Percentiles rank a stretch among this genome's conserved stretches.
phyloP scores from a whole-genome alignment of 2,329 filamentous ascomycete species.

The Hymenoscyphus fructigenus region DNA sequence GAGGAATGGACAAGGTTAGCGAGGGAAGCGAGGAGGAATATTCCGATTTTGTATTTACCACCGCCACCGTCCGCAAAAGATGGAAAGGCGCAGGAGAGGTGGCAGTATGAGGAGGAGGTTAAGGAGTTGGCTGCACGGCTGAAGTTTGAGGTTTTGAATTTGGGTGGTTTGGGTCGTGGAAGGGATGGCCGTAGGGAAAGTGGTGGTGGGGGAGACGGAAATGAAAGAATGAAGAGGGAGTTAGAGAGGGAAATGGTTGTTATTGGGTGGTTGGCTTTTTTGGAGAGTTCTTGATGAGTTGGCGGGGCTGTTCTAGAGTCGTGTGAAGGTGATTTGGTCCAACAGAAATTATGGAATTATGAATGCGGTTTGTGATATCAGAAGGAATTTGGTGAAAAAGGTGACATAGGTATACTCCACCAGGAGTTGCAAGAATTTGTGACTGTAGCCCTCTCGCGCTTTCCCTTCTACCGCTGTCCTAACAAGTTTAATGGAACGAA shows the following conservation, averaged over 20 bases:
- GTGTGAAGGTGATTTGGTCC: background rate
- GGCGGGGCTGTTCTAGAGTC: background rate
- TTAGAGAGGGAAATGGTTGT: conserved; percentile 43
- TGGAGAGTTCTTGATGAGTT: conserved; percentile 32
- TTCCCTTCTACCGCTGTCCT: too few species aligned
- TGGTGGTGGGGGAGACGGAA: conserved; percentile 40
- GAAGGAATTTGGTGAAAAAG: too few species aligned
- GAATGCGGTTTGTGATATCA: too few species aligned
- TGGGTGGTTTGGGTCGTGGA: conserved; percentile 45
- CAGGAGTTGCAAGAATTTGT: too few species aligned
- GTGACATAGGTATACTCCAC: too few species aligned
- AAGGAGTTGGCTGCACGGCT: conserved; percentile 35
- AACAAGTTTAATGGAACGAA: too few species aligned
- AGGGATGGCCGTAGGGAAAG: too few species aligned
- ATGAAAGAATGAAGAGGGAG: conserved; percentile 39
- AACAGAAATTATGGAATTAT: too few species aligned
- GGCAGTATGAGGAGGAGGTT: conserved; percentile 41
- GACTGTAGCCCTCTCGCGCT: too few species aligned
- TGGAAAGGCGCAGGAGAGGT: conserved; percentile 23
- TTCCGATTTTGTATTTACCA: conserved; percentile 45
- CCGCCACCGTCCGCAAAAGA: conserved; percentile 26
- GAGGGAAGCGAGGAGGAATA: conserved; percentile 38
- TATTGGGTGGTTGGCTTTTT: conserved; percentile 38
- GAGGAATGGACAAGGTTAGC: conserved; percentile 42
- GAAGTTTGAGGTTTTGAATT: conserved; percentile 42